Conservation (phyloP, 139 green algal species). For the Deuterostichococcus epilithicus region DNA sequence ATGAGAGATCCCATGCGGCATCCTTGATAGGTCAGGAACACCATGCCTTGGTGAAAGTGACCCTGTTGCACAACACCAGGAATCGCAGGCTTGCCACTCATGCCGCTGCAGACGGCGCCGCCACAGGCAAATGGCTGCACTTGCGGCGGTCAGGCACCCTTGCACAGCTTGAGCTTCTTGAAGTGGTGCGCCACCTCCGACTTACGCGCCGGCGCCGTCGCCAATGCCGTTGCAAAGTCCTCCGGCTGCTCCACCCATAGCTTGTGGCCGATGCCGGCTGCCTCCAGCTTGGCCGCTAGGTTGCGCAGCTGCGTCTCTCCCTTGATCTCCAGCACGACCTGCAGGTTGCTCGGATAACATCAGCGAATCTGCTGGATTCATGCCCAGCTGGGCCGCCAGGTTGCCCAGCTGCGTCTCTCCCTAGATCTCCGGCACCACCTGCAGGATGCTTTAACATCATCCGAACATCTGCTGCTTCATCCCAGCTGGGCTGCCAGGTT, state of each 20-base stretch:
- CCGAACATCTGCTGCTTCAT: neutral
- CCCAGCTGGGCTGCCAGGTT: slow-evolving; percentile 69
- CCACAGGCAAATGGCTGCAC: no score
- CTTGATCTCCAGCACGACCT: slow-evolving; percentile 94
- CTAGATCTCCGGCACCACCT: slow-evolving; percentile 94
- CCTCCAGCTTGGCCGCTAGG: slow-evolving; percentile 64
- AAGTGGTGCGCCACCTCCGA: slow-evolving; percentile 56
- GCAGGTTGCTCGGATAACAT: slow-evolving; percentile 13
- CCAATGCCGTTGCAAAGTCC: slow-evolving; percentile 82
- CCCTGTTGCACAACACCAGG: no score
- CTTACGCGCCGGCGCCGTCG: slow-evolving; percentile 79
- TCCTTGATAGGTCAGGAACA: no score
- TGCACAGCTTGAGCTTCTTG: slow-evolving; percentile 89
- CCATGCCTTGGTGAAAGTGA: no score
- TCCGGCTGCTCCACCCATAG: slow-evolving; percentile 97
- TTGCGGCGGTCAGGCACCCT: slow-evolving; percentile 29
- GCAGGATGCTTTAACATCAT: slow-evolving; percentile 12
- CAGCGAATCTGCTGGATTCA: slow-evolving; percentile 2
- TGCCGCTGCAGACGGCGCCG: no score
- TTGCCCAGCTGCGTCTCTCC: slow-evolving; percentile 71
- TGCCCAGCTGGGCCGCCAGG: slow-evolving; percentile 63
- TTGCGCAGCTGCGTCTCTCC: slow-evolving; percentile 71
- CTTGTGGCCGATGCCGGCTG: slow-evolving; percentile 76
- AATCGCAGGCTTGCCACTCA: no score
- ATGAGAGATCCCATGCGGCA: no score